phyloP scores from a whole-genome alignment of 768 basidiomycete genomes.

The Brasilioporus rufonigricans region DNA sequence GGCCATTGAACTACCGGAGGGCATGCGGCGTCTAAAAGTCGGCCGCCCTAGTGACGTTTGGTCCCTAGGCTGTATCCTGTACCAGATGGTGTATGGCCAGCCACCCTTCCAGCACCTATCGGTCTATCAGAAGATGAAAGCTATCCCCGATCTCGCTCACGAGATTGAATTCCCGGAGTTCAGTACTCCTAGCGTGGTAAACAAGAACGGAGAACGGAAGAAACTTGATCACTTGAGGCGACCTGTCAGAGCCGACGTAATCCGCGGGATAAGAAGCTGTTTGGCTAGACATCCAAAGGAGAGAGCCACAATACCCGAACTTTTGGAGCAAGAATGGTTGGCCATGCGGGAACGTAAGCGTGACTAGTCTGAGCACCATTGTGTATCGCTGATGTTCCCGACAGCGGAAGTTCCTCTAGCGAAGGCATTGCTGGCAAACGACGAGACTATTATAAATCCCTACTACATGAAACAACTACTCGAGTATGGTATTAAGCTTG shows the following conservation, averaged over 20 bases:
- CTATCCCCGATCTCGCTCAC: slow-evolving; percentile 78
- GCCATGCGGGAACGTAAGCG: slow-evolving; percentile 44
- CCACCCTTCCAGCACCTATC: slow-evolving; percentile 88
- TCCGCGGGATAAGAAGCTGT: slow-evolving; percentile 81
- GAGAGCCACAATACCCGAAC: slow-evolving; percentile 81
- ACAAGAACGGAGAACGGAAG: slow-evolving; percentile 37
- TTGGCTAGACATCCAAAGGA: slow-evolving; percentile 77
- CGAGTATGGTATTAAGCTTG: slow-evolving; percentile 66
- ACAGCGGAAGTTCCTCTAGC: slow-evolving; percentile 30
- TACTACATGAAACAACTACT: slow-evolving; percentile 78
- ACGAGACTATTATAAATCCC: slow-evolving; percentile 75
- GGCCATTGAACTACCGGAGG: slow-evolving; percentile 86
- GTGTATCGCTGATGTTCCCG: neutral
- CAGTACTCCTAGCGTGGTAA: slow-evolving; percentile 44
- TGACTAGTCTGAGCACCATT: neutral
- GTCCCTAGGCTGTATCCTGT: slow-evolving; percentile 96
- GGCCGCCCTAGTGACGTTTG: slow-evolving; percentile 96
- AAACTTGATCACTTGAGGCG: slow-evolving; percentile 68
- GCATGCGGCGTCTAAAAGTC: slow-evolving; percentile 87
- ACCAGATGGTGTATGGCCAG: slow-evolving; percentile 96
- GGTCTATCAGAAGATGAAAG: slow-evolving; percentile 88
- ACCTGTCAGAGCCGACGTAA: slow-evolving; percentile 71
- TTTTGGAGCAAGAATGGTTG: slow-evolving; percentile 82
- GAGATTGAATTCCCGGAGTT: slow-evolving; percentile 81
- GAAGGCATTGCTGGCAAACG: slow-evolving; percentile 35